Percentiles rank a stretch among this genome's conserved stretches.
Evolutionary conservation across 2,329 filamentous ascomycete genomes (phyloP).

Genomic region (Fusarium goolgardi): DNA sequence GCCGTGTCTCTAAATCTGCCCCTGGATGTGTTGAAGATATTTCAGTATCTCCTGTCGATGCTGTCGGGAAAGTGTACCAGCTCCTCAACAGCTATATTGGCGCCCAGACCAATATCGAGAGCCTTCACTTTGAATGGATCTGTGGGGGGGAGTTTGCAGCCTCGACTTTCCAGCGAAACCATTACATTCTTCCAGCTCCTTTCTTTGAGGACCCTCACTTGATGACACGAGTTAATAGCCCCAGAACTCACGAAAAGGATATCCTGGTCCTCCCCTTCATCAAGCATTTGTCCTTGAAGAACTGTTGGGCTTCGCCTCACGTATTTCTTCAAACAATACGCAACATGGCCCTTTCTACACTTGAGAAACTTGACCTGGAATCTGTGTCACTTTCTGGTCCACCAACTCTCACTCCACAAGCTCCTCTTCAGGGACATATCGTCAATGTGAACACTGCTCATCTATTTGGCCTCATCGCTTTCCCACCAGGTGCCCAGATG

Average conservation of each 20-base stretch:
- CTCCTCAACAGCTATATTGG: conserved; percentile 65
- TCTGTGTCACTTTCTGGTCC: conserved; percentile 72
- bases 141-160: conserved; percentile 75
- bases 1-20: conserved; percentile 65
- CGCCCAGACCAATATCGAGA: conserved; percentile 62
- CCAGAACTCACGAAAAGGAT: conserved; percentile 50
- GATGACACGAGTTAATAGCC: conserved; percentile 49
- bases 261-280: conserved; percentile 67
- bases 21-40: conserved; percentile 62
- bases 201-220: conserved; percentile 53
- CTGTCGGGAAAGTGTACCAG: conserved; percentile 62
- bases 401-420: conserved; percentile 46
- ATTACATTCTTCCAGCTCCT: conserved; percentile 71
- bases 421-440: conserved; percentile 41
- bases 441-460: conserved; percentile 22
- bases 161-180: conserved; percentile 70
- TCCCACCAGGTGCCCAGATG: conserved; percentile 6
- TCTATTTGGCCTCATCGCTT: conserved; percentile 33
- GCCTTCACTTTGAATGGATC: conserved; percentile 73
- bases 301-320: conserved; percentile 74
- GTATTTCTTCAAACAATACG: conserved; percentile 65
- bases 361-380: conserved; percentile 69
- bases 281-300: conserved; percentile 70
- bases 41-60: conserved; percentile 62
- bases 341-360: conserved; percentile 57